Evolutionary conservation across 2,329 filamentous ascomycete species (phyloP), one percentile per base, ranked within the genome.

Genomic region (Microsporum audouinii): DNA sequence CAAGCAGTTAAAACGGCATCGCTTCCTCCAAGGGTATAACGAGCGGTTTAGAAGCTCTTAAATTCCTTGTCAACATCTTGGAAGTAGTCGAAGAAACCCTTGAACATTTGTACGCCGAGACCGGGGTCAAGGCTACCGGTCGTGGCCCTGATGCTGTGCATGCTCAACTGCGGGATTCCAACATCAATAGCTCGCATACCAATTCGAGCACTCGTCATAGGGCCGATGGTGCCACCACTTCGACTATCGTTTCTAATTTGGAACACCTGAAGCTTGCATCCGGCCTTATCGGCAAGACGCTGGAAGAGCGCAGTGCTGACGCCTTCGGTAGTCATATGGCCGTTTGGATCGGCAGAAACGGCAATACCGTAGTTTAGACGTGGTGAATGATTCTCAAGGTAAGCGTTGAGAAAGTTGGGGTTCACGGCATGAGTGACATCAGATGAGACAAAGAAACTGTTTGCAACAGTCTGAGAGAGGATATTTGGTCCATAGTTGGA

Each of bases 361-460:
- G 86, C 84, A 36, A 96, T 82, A 39, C 94, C 94, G 36, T 94
- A 84, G 72, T 99, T 99, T 60, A 99, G 83, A 62, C 88, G 83
- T 0, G 94, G 92, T 1, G 89, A 81, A 76, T 99, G 94, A 68
- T 89, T 87, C 61, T 88, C 82, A 17, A 96, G 85, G 76, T 97
- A 97, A 33, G 83, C 84, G 65, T 81, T 81, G 0, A 90, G 77
- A 79, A 97, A 99, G 78, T 97, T 97, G 62, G 94, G 94, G 77
- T 96, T 92, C 6, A 91, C 88, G 45, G 92, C 90, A 75, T 97
- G 94, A 3, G 87, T 94, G 61, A 99, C 94, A 71, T 99, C 94
- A 29, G 89, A 89, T 1, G 89, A 95, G 62, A 96, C 82, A 64
- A 97, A 81, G 82, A 96, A 97, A 17, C 88, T 95, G 73, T 89